phyloP scores from a whole-genome alignment of 306 rosid species.

The Fagus sylvatica region DNA sequence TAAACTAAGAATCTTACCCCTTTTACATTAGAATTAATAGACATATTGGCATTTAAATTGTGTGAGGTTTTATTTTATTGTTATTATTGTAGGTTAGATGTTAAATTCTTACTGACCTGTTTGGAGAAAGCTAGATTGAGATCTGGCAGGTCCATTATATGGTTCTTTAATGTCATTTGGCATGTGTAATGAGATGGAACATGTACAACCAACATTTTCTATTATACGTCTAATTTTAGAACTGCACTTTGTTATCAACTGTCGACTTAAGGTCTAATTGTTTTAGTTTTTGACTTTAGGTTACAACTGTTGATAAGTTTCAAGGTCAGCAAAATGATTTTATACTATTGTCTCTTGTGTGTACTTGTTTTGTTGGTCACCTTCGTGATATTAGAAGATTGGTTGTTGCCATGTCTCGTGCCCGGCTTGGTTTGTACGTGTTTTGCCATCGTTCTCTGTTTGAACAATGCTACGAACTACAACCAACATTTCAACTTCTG shows the following conservation, averaged over 20 bases:
- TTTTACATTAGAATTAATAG: not conserved
- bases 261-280: too few relatives aligned
- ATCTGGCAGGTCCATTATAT: too few relatives aligned
- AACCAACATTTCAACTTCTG: slow-evolving; percentile 89
- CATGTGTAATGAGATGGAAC: too few relatives aligned
- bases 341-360: slow-evolving; percentile 86
- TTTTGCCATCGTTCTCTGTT: slow-evolving; percentile 89
- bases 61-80: too few relatives aligned
- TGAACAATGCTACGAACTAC: slow-evolving; percentile 95
- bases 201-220: too few relatives aligned
- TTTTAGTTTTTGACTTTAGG: slow-evolving; percentile 41
- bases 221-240: too few relatives aligned
- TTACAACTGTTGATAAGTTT: slow-evolving; percentile 93
- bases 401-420: slow-evolving; percentile 99
- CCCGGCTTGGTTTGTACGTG: slow-evolving; percentile 89
- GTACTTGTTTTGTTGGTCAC: slow-evolving; percentile 94
- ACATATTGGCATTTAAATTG: not conserved
- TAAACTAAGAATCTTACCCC: slow-evolving; percentile 15
- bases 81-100: too few relatives aligned
- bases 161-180: too few relatives aligned
- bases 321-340: slow-evolving; percentile 99
- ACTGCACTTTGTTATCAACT: not conserved
- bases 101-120: too few relatives aligned
- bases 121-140: too few relatives aligned
- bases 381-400: slow-evolving; percentile 94